Evolutionary conservation across 768 basidiomycete species (phyloP).

Genomic region (Termitomyces sp.): DNA sequence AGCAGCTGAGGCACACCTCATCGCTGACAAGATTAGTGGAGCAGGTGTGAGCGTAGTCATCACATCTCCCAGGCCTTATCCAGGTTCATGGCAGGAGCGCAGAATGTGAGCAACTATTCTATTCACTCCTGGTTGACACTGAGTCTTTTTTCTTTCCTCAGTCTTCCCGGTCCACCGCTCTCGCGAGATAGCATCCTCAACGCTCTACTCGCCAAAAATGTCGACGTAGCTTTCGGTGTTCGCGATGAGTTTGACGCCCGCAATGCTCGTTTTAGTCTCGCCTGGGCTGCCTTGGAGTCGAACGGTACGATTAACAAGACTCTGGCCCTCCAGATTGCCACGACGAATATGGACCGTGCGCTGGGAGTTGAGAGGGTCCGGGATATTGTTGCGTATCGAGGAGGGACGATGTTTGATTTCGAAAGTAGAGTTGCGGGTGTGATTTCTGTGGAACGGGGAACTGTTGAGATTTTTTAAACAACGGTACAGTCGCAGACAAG

Average conservation of each 20-base stretch:
- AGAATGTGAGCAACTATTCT: constrained; percentile 43
- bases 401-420: constrained; percentile 36
- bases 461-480: constrained; percentile 9
- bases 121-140: neutral
- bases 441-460: constrained; percentile 23
- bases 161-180: constrained; percentile 68
- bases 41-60: constrained; percentile 73
- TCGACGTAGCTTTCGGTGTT: constrained; percentile 60
- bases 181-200: constrained; percentile 50
- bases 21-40: constrained; percentile 57
- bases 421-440: constrained; percentile 41
- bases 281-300: constrained; percentile 33
- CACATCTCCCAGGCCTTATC: constrained; percentile 56
- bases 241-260: constrained; percentile 57
- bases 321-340: constrained; percentile 25
- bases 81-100: constrained; percentile 57
- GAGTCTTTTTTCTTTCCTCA: constrained; percentile 14
- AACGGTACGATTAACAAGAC: constrained; percentile 34
- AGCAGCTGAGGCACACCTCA: constrained; percentile 54
- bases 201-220: constrained; percentile 50
- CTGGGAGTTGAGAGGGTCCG: constrained; percentile 32
- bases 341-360: constrained; percentile 15
- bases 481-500: no score
- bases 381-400: constrained; percentile 37
- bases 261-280: constrained; percentile 64